These are phyloP conservation scores for Iris macrosiphon DNA, from an alignment of 106 monocot species.

Conservation along the genomic window DNA sequence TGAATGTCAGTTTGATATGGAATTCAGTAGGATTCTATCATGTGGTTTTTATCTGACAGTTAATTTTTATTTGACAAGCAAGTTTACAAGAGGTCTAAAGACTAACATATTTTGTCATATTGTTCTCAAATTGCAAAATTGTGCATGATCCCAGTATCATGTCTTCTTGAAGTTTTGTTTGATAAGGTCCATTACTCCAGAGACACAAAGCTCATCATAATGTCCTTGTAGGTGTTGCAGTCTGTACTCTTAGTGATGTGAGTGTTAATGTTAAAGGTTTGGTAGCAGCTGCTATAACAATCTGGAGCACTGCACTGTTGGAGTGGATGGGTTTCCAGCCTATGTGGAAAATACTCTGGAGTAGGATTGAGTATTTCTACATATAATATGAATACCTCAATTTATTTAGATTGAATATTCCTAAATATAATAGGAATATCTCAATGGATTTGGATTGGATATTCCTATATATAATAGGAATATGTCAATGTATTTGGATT, in stretches of 20 bases:
- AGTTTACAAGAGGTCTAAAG: neutral
- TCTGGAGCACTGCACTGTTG: too few species aligned
- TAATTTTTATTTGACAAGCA: neutral
- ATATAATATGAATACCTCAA: too few species aligned
- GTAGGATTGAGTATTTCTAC: too few species aligned
- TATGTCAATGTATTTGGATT: too few species aligned
- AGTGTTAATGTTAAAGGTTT: conserved; percentile 52
- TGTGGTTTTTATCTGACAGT: too few species aligned
- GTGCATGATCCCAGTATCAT: conserved; percentile 68
- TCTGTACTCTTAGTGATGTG: conserved; percentile 61
- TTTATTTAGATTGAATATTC: too few species aligned
- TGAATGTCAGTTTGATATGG: conserved; percentile 17
- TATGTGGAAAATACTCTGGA: too few species aligned
- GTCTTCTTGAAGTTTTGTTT: conserved; percentile 56
- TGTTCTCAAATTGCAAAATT: conserved; percentile 54
- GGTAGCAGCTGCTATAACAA: too few species aligned
- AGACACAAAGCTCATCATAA: conserved; percentile 57
- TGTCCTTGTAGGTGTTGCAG: conserved; percentile 52
- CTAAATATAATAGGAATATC: too few species aligned
- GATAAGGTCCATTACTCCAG: conserved; percentile 66
- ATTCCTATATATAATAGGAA: too few species aligned
- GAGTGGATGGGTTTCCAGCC: too few species aligned
- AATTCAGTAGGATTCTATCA: conserved; percentile 25
- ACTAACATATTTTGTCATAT: neutral
- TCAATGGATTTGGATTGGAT: too few species aligned